phyloP scores from a whole-genome alignment of 169 alveolate genomes.

The Babesia gibsoni region DNA sequence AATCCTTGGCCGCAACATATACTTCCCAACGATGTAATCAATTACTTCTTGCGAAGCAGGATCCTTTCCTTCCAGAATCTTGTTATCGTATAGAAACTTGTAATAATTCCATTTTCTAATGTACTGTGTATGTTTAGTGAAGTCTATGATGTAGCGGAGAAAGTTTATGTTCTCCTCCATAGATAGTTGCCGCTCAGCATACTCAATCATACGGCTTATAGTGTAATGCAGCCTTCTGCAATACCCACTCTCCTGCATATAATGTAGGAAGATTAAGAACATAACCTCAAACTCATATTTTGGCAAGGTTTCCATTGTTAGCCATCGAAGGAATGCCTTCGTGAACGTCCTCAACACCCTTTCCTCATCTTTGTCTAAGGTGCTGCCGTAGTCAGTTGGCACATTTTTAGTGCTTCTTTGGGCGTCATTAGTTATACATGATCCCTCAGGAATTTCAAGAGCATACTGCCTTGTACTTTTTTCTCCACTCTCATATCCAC shows the following conservation, averaged over 20 bases:
- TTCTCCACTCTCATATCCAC: no score
- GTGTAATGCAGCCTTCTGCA: neutral
- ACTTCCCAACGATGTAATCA: neutral
- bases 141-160: constrained; percentile 11
- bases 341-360: neutral
- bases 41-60: neutral
- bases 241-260: constrained; percentile 2
- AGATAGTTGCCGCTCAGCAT: neutral
- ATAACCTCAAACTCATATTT: neutral
- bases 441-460: no score
- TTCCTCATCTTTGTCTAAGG: constrained; percentile 13
- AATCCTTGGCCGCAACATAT: neutral
- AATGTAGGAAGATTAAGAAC: neutral
- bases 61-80: neutral
- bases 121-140: neutral
- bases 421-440: no score
- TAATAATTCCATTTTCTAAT: constrained; percentile 16
- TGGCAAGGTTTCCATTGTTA: neutral
- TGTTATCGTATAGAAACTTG: constrained; percentile 15
- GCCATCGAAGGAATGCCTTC: neutral
- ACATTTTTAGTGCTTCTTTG: no score
- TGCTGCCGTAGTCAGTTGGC: no score
- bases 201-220: neutral
- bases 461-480: no score
- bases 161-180: neutral